Conservation (phyloP, 1,284 basidiomycete species). For the Pterulicium gracile region DNA sequence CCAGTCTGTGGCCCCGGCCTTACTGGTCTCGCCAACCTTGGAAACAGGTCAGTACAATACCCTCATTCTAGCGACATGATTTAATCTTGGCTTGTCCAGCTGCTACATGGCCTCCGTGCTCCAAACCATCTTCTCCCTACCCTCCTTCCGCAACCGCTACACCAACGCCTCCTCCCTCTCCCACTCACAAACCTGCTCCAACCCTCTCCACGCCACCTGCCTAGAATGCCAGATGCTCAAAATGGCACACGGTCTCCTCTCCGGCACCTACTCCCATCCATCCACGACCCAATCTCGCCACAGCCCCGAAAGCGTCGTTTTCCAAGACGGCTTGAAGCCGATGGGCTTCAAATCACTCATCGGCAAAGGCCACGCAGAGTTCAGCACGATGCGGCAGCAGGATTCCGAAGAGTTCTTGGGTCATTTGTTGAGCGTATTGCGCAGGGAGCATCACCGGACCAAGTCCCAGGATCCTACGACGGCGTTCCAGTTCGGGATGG, state of each 20-base stretch:
- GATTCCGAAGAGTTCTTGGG: constrained; percentile 95
- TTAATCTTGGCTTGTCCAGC: constrained; percentile 26
- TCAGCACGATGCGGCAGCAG: constrained; percentile 95
- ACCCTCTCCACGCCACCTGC: constrained; percentile 71
- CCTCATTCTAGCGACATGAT: background rate
- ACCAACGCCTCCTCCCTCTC: constrained; percentile 29
- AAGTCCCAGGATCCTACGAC: constrained; percentile 53
- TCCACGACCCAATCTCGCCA: constrained; percentile 14
- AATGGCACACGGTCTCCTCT: constrained; percentile 85
- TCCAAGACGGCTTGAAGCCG: constrained; percentile 85
- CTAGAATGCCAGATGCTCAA: constrained; percentile 95
- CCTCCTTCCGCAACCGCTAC: constrained; percentile 73
- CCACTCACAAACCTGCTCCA: constrained; percentile 61
- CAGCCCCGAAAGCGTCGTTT: constrained; percentile 27
- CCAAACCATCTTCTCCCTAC: constrained; percentile 80
- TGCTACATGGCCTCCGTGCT: constrained; percentile 97
- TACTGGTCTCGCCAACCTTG: constrained; percentile 88
- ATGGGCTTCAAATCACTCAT: constrained; percentile 83
- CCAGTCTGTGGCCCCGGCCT: constrained; percentile 85
- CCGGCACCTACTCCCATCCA: constrained; percentile 82
- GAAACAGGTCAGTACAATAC: constrained; percentile 60
- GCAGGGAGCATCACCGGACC: constrained; percentile 52
- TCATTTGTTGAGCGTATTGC: constrained; percentile 65
- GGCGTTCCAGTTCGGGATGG: constrained; percentile 74
- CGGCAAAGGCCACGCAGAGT: constrained; percentile 90